Conservation (phyloP, 495 filamentous ascomycete genomes). For the Schizothecium vesticola region DNA sequence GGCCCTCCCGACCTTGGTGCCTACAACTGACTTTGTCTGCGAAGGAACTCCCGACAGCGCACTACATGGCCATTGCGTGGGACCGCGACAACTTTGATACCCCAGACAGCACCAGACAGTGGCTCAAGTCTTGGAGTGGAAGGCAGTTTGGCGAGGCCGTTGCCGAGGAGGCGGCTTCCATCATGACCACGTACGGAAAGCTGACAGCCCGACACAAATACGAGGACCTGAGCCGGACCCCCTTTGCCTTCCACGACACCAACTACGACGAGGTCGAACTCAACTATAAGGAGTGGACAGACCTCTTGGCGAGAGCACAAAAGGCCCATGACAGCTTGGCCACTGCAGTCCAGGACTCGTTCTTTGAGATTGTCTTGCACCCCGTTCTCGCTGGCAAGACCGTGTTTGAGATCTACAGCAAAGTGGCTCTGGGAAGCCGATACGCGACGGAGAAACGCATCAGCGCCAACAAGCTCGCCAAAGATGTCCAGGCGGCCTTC, state of each 20-base stretch:
- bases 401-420: constrained; percentile 33
- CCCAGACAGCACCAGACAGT: constrained; percentile 41
- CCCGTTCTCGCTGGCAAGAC: constrained; percentile 49
- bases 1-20: not conserved
- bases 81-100: constrained; percentile 42
- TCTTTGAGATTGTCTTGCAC: constrained; percentile 60
- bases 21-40: not conserved
- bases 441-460: constrained; percentile 23
- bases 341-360: constrained; percentile 38
- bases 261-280: constrained; percentile 61
- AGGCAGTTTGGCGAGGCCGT: constrained; percentile 28
- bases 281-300: constrained; percentile 50
- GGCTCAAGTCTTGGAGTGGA: constrained; percentile 45
- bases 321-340: constrained; percentile 42
- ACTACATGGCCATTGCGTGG: constrained; percentile 58
- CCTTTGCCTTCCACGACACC: constrained; percentile 48
- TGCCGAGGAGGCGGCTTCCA: constrained; percentile 33
- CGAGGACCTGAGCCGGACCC: constrained; percentile 49
- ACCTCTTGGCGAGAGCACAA: constrained; percentile 44
- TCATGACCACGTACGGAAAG: constrained; percentile 54
- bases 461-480: constrained; percentile 42
- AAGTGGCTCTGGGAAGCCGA: constrained; percentile 20
- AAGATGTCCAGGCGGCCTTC: constrained; percentile 49
- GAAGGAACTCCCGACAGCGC: constrained; percentile 48
- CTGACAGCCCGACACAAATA: constrained; percentile 55